phyloP scores from a whole-genome alignment of 1,139 yeast species.

The Magnusiomyces sp. region DNA sequence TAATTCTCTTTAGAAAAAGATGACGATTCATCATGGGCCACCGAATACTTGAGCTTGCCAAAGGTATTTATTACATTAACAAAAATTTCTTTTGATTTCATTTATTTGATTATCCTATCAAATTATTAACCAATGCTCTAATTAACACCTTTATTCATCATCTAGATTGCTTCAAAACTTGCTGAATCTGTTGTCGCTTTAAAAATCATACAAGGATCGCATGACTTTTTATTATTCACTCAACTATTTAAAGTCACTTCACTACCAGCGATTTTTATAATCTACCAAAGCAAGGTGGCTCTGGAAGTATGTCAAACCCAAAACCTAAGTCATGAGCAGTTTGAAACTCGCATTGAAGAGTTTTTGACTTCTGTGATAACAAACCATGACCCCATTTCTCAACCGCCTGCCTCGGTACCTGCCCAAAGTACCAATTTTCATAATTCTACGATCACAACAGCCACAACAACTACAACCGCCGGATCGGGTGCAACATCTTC shows the following conservation, averaged over 20 bases:
- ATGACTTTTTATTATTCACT: conserved; percentile 42
- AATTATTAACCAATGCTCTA: neutral
- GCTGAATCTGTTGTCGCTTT: neutral
- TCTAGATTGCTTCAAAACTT: conserved; percentile 4
- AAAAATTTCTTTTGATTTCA: conserved; percentile 12
- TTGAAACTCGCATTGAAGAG: conserved; percentile 1
- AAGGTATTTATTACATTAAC: neutral
- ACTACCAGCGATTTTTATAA: conserved; percentile 44
- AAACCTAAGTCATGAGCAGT: neutral
- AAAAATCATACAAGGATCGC: conserved; percentile 38
- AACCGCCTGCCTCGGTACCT: neutral
- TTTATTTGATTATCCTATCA: conserved; percentile 15
- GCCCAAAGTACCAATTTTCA: neutral
- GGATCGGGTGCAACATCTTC: neutral
- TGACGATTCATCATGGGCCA: conserved; percentile 1
- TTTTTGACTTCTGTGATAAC: conserved; percentile 1
- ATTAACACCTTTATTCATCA: neutral
- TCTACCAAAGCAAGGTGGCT: conserved; percentile 22
- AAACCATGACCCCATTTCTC: neutral
- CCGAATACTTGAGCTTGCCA: neutral
- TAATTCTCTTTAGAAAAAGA: neutral
- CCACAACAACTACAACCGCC: conserved; percentile 4
- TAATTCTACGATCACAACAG: neutral
- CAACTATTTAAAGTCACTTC: conserved; percentile 42
- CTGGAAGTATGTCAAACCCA: no score